Evolutionary conservation across 1,284 basidiomycete species (phyloP).

Genomic region (Leccinum angustisporum): DNA sequence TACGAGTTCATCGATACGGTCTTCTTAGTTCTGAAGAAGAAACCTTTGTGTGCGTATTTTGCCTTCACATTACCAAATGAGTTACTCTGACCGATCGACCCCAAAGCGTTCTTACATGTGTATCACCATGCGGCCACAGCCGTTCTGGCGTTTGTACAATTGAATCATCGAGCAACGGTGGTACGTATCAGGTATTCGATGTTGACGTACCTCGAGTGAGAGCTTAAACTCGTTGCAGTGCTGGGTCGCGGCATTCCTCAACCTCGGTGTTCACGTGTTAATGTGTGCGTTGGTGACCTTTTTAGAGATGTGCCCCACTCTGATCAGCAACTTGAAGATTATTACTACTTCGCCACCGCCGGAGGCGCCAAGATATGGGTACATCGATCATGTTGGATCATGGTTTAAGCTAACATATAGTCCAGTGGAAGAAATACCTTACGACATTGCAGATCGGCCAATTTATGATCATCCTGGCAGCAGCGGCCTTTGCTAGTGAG

Average conservation of each 20-base stretch:
- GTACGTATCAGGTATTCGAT: conserved; percentile 43
- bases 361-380: conserved; percentile 93
- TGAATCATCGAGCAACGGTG: conserved; percentile 85
- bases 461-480: conserved; percentile 79
- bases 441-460: conserved; percentile 94
- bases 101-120: conserved; percentile 87
- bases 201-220: not conserved
- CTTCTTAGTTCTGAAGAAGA: conserved; percentile 96
- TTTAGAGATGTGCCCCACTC: conserved; percentile 3
- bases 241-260: conserved; percentile 91
- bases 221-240: conserved; percentile 51
- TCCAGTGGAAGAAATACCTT: conserved; percentile 90
- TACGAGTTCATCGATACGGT: conserved; percentile 92
- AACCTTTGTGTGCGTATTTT: conserved; percentile 73
- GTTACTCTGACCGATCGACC: not conserved
- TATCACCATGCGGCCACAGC: conserved; percentile 98
- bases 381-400: conserved; percentile 21
- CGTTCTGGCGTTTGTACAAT: conserved; percentile 88
- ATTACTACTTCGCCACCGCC: conserved; percentile 94
- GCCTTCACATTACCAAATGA: not conserved
- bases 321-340: conserved; percentile 54
- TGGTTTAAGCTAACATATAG: not conserved
- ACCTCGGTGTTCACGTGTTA: conserved; percentile 90
- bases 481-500: conserved; percentile 13
- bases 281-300: conserved; percentile 73